Base-by-base conservation (phyloP, 768 basidiomycete species). In the Hypsizygus marmoreus region DNA sequence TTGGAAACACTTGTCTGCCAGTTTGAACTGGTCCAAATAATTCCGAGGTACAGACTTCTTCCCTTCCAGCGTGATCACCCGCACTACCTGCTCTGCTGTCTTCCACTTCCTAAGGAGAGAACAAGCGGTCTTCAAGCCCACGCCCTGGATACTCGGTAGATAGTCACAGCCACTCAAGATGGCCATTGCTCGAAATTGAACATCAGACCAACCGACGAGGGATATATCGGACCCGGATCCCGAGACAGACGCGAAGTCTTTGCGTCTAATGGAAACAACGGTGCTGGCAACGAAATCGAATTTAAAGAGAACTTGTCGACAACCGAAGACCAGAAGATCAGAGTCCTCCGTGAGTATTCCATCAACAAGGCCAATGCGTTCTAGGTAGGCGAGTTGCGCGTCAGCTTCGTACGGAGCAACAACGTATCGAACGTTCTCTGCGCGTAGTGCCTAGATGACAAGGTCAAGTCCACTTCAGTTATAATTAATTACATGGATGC, bases 361-460 rank as follows among this genome's bases (percentile, higher is more conserved):
- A 62, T 95, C 87, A 30, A 93, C 90, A 25, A 89, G 58, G 13
- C 91, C 91, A 32, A 73, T 64, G 38, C 80, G 81, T 61, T 98
- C 97, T 33, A 99, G 79, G 67, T 88, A 97, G 34, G 91, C 88
- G 45, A 99, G 79, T 65, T 99, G 97, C 1, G 97, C 93, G 59
- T 99, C 97, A 0, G 97, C 97, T 73, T 99, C 97, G 65, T 98
- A 99, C 0, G 97, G 97, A 4, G 97, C 95, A 13, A 98, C 97
- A 29, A 98, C 73, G 61, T 95, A 97, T 14, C 77, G 63, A 6
- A 98, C 79, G 13, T 71, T 68, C 60, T 97, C 95, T 9, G 87
- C 89, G 37, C 79, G 79, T 24, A 99, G 74, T 9, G 90, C 95
- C 95, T 98, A 54, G 8, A 45, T n/a, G 38, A 25, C 10, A 45